Evolutionary conservation across 139 green algal genomes (phyloP), one percentile per base, ranked within the genome.

Genomic region (Ostreobium quekettii): DNA sequence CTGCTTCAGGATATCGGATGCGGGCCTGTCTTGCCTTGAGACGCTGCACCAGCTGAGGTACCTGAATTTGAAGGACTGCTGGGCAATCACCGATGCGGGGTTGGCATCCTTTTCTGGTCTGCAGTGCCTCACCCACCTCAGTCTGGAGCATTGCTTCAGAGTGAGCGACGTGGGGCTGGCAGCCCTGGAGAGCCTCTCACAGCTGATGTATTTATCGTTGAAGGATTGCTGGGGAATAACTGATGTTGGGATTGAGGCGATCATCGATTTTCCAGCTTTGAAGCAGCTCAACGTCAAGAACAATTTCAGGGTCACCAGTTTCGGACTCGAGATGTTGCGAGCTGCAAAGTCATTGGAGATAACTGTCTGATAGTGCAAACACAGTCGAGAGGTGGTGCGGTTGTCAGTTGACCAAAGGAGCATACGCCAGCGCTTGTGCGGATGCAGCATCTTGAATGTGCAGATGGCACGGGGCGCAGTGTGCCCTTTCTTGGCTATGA

Each of bases 171-270:
- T 22, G 11, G 61, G 61, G 15, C 7, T 68, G 30, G 28, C 28
- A 30, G 36, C 30, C 36, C 31, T 68, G 3, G 42, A 7, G 35
- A 36, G 24, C 11, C 6, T 11, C 35, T 19, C 61, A 19, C 37
- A 11, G 6, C 36, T 68, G 6, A 33, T 32, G 6, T 48, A 68
- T 11, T 19, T 68, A 4, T 57, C 49, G 19, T 37, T 68, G 35
- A 68, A 68, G 61, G 61, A 68, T 29, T 68, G 61, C 36, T 68
- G 61, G 61, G 61, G 61, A 31, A 65, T 65, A 65, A 39, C 33
- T 46, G 58, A 65, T 22, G 11, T 26, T 19, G 47, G 58, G 24
- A 42, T 65, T 19, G 22, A 46, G 61, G 61, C 30, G 42, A 57
- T 68, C 36, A 30, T 38, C 4, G 4, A 28, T 56, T n/a, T 65